These are phyloP conservation scores for Xylaria sp. DNA, from an alignment of 2,329 filamentous ascomycete genomes.

Conservation along the genomic window DNA sequence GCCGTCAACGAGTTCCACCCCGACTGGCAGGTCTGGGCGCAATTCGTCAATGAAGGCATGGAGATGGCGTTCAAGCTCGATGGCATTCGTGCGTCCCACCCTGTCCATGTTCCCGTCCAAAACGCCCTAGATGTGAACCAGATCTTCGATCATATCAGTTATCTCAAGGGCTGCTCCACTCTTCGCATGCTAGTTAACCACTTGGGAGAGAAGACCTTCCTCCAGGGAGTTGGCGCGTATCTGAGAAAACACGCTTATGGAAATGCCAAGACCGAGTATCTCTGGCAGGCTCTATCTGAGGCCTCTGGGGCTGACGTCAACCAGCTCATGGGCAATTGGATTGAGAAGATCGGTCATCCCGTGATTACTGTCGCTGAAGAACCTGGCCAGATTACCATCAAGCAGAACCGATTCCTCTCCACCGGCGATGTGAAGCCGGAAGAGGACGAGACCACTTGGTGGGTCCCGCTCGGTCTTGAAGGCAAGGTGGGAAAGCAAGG, in stretches of 20 bases:
- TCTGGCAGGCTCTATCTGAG: constrained; percentile 84
- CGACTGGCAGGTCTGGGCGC: constrained; percentile 96
- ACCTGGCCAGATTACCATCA: constrained; percentile 72
- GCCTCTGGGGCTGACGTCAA: constrained; percentile 84
- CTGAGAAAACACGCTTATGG: constrained; percentile 82
- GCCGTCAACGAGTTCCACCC: constrained; percentile 88
- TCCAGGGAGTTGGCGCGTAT: constrained; percentile 85
- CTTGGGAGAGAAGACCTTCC: constrained; percentile 79
- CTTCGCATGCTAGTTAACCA: constrained; percentile 95
- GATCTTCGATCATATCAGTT: constrained; percentile 95
- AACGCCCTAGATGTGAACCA: constrained; percentile 96
- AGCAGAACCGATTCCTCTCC: constrained; percentile 84
- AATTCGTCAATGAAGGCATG: constrained; percentile 93
- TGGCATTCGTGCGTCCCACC: constrained; percentile 83
- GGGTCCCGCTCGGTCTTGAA: constrained; percentile 84
- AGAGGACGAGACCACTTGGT: constrained; percentile 91
- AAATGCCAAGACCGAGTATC: constrained; percentile 83
- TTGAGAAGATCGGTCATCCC: constrained; percentile 90
- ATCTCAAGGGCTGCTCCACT: constrained; percentile 91
- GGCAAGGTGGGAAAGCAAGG: constrained; percentile 62
- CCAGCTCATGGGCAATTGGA: constrained; percentile 89
- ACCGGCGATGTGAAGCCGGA: constrained; percentile 86
- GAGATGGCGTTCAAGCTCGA: constrained; percentile 89
- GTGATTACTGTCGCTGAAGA: constrained; percentile 82
- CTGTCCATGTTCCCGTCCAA: constrained; percentile 90